Percentiles rank a stretch among this genome's conserved stretches.
Evolutionary conservation across 2,329 filamentous ascomycete genomes (phyloP).

Genomic region (Neonectria sp.): DNA sequence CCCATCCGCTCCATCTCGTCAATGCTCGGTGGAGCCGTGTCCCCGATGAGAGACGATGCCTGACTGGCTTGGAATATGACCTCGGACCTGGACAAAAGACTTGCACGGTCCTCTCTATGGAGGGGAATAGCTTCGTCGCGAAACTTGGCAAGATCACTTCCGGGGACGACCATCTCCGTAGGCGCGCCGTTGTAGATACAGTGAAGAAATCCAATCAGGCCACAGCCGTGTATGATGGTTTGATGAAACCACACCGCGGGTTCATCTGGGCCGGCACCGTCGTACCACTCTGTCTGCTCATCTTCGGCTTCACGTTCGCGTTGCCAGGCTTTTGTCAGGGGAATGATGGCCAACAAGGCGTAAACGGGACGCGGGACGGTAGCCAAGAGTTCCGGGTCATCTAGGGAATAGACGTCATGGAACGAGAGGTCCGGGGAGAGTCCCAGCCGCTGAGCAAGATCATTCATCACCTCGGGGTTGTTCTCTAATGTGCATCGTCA

Average conservation of each 20-base stretch:
- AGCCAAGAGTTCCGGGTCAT: conserved; percentile 82
- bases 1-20: conserved; percentile 6
- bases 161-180: conserved; percentile 48
- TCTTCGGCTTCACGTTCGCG: conserved; percentile 47
- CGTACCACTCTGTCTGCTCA: conserved; percentile 13
- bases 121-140: conserved; percentile 73
- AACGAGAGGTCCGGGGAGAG: conserved; percentile 78
- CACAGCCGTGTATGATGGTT: conserved; percentile 81
- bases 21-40: conserved; percentile 3
- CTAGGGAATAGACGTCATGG: conserved; percentile 89
- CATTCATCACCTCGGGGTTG: conserved; percentile 87
- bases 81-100: not conserved
- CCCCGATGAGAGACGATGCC: conserved; percentile 16
- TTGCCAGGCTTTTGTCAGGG: conserved; percentile 81
- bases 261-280: conserved; percentile 18
- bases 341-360: conserved; percentile 89
- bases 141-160: conserved; percentile 62
- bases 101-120: conserved; percentile 14
- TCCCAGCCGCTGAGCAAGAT: conserved; percentile 82
- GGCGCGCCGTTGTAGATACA: conserved; percentile 70
- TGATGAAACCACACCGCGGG: conserved; percentile 80
- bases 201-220: conserved; percentile 78
- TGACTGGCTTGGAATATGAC: conserved; percentile 19
- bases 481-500: conserved; percentile 12
- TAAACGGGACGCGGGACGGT: conserved; percentile 87